phyloP scores from a whole-genome alignment of 306 rosid species.

The Inga oerstediana region DNA sequence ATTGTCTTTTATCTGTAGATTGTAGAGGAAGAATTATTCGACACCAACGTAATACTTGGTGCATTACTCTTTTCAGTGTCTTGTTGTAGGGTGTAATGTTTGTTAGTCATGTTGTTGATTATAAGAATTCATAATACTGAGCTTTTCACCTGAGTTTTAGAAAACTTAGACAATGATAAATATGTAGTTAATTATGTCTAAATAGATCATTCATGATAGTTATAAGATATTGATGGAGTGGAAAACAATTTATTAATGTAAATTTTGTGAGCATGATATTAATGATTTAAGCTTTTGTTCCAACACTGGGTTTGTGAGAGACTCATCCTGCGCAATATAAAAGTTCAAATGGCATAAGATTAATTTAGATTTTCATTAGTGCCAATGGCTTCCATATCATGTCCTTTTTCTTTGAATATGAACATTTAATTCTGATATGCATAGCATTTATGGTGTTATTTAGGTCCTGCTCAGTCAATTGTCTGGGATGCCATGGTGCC shows the following conservation, averaged over 20 bases:
- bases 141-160: background rate
- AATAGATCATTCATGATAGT: background rate
- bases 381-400: background rate
- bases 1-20: conserved; percentile 4
- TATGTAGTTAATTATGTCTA: background rate
- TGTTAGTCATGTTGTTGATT: background rate
- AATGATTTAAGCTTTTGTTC: conserved; percentile 1
- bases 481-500: conserved; percentile 94
- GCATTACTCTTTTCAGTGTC: background rate
- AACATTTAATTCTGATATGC: conserved; percentile 27
- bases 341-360: background rate
- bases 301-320: background rate
- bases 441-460: conserved; percentile 34
- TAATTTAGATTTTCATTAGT: background rate
- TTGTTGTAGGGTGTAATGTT: background rate
- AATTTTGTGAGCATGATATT: background rate
- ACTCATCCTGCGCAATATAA: background rate
- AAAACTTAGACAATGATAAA: background rate
- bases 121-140: background rate
- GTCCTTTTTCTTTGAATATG: background rate
- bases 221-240: background rate
- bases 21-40: background rate
- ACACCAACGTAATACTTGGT: background rate
- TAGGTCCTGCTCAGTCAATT: conserved; percentile 92
- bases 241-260: background rate